Evolutionary conservation across 2,329 filamentous ascomycete species (phyloP), one percentile per base, ranked within the genome.

Genomic region (Periglandula ipomoeae): DNA sequence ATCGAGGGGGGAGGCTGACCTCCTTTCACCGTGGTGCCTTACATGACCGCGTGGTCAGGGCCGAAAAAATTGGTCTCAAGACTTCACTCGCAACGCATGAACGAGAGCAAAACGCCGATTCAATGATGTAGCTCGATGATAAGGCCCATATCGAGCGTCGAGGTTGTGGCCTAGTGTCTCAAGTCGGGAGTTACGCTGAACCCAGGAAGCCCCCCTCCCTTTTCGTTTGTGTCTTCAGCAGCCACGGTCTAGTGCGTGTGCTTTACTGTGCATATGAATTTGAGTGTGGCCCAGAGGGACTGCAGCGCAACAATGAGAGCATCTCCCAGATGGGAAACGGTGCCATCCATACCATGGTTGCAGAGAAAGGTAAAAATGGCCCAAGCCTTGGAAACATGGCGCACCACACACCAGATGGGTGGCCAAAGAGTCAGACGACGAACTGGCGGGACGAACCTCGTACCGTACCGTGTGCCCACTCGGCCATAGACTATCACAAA

Each of bases 101-200:
- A 56, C 59, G 53, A 43, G 35, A 46, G 48, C 46, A 44, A 47
- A 44, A 47, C 17, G 30, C 26, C 58, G 58, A 63, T 59, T 56
- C 46, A 53, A 58, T 57, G 57, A 59, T 58, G 56, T 51, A 56
- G 53, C 55, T 54, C 56, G 58, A 62, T 57, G 56, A 56, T 37
- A 51, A 51, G 52, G 52, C 50, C 46, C 47, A 53, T 49, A 52
- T 52, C 49, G 47, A 59, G 52, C 49, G 54, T 50, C 55, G 51
- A 59, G 52, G 52, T 56, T 42, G 37, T 42, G 58, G 51, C 60
- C 60, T 59, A 59, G 59, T 68, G 65, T 68, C 65, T 67, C 59
- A 58, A 55, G 57, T 58, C 49, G 52, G 53, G 50, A 65, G 65
- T 68, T 65, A 68, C 65, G 65, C 58, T 66, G 55, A 58, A 55